phyloP scores from a whole-genome alignment of 2,329 filamentous ascomycete genomes.

The Metarhizium rileyi region DNA sequence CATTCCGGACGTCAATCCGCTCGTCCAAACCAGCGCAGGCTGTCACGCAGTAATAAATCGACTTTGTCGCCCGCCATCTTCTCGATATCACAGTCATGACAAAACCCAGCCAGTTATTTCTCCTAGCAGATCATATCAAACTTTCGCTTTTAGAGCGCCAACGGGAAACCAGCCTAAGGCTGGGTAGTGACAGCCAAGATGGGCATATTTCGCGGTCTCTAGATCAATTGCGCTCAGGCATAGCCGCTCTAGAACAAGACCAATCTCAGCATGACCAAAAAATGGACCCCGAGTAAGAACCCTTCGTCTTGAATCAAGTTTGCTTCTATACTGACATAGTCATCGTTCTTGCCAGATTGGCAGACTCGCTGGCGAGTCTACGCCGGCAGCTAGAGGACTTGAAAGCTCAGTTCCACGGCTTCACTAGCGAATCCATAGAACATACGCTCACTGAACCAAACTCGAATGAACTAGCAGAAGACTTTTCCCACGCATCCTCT shows the following conservation, averaged over 20 bases:
- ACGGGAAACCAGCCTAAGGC: conserved; percentile 69
- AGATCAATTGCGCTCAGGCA: conserved; percentile 73
- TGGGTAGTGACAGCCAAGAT: conserved; percentile 74
- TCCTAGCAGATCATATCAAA: conserved; percentile 94
- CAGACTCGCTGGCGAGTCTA: conserved; percentile 58
- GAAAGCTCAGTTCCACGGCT: conserved; percentile 68
- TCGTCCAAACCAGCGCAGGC: too few relatives aligned
- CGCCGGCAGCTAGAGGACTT: conserved; percentile 68
- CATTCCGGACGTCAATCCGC: too few relatives aligned
- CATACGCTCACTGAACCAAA: conserved; percentile 51
- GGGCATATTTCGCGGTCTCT: conserved; percentile 82
- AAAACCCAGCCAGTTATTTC: conserved; percentile 68
- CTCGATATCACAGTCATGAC: conserved; percentile 18
- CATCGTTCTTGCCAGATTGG: conserved; percentile 37
- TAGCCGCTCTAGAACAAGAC: conserved; percentile 59
- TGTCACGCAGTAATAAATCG: not conserved
- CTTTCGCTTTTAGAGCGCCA: conserved; percentile 87
- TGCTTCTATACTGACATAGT: conserved; percentile 2
- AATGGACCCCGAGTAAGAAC: conserved; percentile 49
- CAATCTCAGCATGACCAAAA: conserved; percentile 52
- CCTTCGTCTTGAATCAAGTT: conserved; percentile 3
- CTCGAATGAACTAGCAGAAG: conserved; percentile 48
- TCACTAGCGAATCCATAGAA: conserved; percentile 39
- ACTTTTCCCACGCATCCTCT: conserved; percentile 54
- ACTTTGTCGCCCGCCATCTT: not conserved